Conservation (phyloP, 495 filamentous ascomycete species). For the Lineolata rhizophorae region DNA sequence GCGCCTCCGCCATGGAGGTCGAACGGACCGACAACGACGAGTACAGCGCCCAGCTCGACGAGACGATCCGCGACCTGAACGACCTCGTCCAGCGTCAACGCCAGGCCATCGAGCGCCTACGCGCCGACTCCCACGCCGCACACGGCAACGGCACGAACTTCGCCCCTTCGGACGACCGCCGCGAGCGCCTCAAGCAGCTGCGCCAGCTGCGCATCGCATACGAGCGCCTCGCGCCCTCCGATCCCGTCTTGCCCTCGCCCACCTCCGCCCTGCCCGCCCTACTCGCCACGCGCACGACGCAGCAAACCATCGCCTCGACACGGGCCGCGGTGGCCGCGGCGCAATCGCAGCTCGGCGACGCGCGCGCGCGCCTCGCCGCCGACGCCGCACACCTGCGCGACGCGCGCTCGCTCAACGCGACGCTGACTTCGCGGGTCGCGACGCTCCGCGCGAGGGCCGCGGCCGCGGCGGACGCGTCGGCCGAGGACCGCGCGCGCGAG, state of each 20-base stretch:
- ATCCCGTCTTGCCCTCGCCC: constrained; percentile 39
- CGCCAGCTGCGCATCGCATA: constrained; percentile 40
- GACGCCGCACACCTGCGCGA: constrained; percentile 42
- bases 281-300: constrained; percentile 41
- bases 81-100: constrained; percentile 42
- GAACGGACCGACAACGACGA: constrained; percentile 7
- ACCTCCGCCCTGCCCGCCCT: constrained; percentile 50
- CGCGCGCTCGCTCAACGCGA: constrained; percentile 25
- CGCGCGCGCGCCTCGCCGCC: constrained; percentile 29
- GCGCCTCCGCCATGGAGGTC: constrained; percentile 9
- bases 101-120: constrained; percentile 32
- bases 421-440: constrained; percentile 36
- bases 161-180: constrained; percentile 20
- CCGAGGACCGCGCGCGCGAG: constrained; percentile 36
- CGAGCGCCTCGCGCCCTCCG: constrained; percentile 31
- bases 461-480: constrained; percentile 32
- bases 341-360: constrained; percentile 27
- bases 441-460: constrained; percentile 27
- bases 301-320: constrained; percentile 38
- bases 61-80: constrained; percentile 41
- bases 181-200: constrained; percentile 28
- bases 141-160: constrained; percentile 6
- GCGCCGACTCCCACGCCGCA: constrained; percentile 3
- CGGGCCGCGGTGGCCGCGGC: constrained; percentile 34
- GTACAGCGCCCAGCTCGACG: constrained; percentile 30